Evolutionary conservation across 1,284 basidiomycete genomes (phyloP).

Genomic region (Sparassis latifolia): DNA sequence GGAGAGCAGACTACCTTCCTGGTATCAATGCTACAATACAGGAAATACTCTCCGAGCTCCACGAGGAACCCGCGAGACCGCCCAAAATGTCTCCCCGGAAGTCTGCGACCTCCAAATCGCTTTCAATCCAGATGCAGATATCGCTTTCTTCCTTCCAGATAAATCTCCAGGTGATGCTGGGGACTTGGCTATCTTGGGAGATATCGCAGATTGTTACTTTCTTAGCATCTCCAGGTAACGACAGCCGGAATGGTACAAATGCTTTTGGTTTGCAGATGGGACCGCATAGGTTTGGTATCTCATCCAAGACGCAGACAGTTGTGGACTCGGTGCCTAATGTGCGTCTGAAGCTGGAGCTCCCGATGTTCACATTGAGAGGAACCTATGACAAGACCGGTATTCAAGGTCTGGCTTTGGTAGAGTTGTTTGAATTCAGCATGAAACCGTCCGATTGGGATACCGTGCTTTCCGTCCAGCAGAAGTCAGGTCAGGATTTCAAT

Average conservation of each 20-base stretch:
- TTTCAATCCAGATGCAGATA: conserved; percentile 44
- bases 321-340: conserved; percentile 31
- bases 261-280: conserved; percentile 59
- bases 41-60: conserved; percentile 57
- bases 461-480: conserved; percentile 72
- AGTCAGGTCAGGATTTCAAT: conserved; percentile 82
- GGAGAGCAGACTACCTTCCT: conserved; percentile 72
- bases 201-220: conserved; percentile 44
- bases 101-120: conserved; percentile 19
- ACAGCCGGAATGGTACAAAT: conserved; percentile 29
- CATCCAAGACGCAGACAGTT: conserved; percentile 34
- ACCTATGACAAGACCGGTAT: conserved; percentile 41
- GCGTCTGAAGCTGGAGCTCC: conserved; percentile 56
- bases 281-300: conserved; percentile 59
- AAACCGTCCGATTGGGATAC: conserved; percentile 80
- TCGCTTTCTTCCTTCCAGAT: conserved; percentile 43
- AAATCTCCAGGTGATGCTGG: conserved; percentile 75
- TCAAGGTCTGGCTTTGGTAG: conserved; percentile 54
- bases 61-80: conserved; percentile 28
- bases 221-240: conserved; percentile 32
- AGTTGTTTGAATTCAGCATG: conserved; percentile 63
- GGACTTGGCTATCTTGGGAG: conserved; percentile 77
- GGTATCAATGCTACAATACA: conserved; percentile 61
- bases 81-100: conserved; percentile 16
- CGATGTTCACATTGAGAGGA: conserved; percentile 56